Base-by-base conservation (phyloP, 192 early-diverging fungal species). In the Podochytrium sp. region DNA sequence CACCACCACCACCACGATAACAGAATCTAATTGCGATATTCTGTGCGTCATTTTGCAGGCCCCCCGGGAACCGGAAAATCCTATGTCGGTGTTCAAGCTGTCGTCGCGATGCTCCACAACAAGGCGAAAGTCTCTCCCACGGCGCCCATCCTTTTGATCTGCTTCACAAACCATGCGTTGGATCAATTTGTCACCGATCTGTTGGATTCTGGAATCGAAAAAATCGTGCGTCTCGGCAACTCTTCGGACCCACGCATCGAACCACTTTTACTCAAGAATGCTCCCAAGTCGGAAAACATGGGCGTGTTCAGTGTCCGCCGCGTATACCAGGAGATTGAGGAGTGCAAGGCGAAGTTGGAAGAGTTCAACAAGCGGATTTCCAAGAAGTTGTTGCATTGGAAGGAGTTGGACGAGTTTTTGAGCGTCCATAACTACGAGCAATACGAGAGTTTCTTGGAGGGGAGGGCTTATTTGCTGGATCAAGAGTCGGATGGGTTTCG, bases 131-230 rank as follows among this genome's bases (percentile, higher is more conserved):
- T 76, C 12, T 30, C 29, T 14, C 63, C 71, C 33, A 77, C 55
- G 7, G 29, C 76, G 64, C 32, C 88, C 0, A 81, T 88, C 40
- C 75, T 89, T 1, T 69, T 78, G 32, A 78, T 89, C n/a, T 83
- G 82, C 42, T 86, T 80, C 53, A 89, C 88, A 16, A 89, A 90
- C 53, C 88, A 88, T 60, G 89, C 89, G 1, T 63, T 90, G 14
- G 89, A 89, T 43, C 85, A 89, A 66, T 90, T 90, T 65, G 52
- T 90, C 0, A 83, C 85, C 53, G 77, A 86, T 55, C 62, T 90
- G 6, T 58, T 89, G 2, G 78, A 87, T 33, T 42, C 61, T 16
- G 77, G 60, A 1, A 66, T 86, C 2, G 39, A 52, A 3, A 56
- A 75, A 1, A 77, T 86, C 47, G 83, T 87, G 32, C 82, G 88